Evolutionary conservation across 768 basidiomycete species (phyloP), one percentile per base, ranked within the genome.

Genomic region (Amanita muscaria): DNA sequence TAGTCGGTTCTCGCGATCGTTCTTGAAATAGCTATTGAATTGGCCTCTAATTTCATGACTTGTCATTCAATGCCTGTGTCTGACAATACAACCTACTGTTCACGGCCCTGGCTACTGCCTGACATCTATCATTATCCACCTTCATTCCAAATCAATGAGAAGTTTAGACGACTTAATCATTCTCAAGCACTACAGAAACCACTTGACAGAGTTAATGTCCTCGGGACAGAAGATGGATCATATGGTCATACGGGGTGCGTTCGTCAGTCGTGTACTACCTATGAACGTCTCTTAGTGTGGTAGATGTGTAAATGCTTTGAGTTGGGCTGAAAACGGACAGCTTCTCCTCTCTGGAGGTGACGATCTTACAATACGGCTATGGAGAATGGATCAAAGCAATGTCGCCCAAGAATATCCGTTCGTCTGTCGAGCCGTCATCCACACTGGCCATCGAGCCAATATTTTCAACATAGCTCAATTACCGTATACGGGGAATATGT

Each of bases 401-500:
- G 51, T 56, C 15, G 53, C 48, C 21, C 58, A 69, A 23, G 75
- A 76, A 40, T 85, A 80, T 64, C 81, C 76, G 21, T 88, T 79
- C 60, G 61, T 64, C 32, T 88, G 75, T 56, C 68, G 76, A 45
- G 69, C 78, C 6, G 73, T 83, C n/a, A 79, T 92, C 40, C 60
- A 70, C 11, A 91, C 90, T 0, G 88, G 87, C 3, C 90, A 94
- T 59, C 72, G 64, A 36, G 78, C 73, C 10, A 94, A 94, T 55
- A 88, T 94, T 36, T 94, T 94, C 67, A 86, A 81, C 51, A 79
- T 76, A 0, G 77, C 86, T 36, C 81, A 88, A 72, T 67, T 94
- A 1, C 88, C 88, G 0, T 66, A 75, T 51, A 86, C 87, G 9
- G 74, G 80, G n/a, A 75, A 79, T 42, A 83, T 93, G 78, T 88